Evolutionary conservation across 768 basidiomycete genomes (phyloP).

Genomic region (Melanogaster broomeanus): DNA sequence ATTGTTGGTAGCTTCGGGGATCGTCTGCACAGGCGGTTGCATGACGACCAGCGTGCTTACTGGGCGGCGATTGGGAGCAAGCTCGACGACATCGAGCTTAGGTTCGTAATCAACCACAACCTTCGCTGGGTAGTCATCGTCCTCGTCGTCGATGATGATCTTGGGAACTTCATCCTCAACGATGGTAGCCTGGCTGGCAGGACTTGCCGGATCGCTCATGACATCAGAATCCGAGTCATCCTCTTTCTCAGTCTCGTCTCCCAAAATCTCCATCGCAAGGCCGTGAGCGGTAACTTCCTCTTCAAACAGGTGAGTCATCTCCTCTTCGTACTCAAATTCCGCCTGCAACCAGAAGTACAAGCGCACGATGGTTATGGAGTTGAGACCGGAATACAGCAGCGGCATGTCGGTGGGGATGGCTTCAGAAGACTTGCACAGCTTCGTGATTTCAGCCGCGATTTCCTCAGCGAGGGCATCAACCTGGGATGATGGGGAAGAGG

Average conservation of each 20-base stretch:
- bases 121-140: constrained; percentile 2
- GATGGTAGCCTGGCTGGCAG: constrained; percentile 14
- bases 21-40: constrained; percentile 21
- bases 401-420: constrained; percentile 31
- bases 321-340: constrained; percentile 30
- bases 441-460: constrained; percentile 35
- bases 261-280: constrained; percentile 32
- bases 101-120: not conserved
- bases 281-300: constrained; percentile 30
- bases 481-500: constrained; percentile 8
- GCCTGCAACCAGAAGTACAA: constrained; percentile 37
- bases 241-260: constrained; percentile 13
- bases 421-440: constrained; percentile 28
- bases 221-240: constrained; percentile 6
- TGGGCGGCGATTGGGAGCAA: not conserved
- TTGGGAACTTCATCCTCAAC: constrained; percentile 20
- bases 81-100: not conserved
- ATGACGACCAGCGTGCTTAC: constrained; percentile 22
- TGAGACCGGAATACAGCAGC: constrained; percentile 34
- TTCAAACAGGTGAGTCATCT: constrained; percentile 31
- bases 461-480: constrained; percentile 29
- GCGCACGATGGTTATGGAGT: constrained; percentile 30
- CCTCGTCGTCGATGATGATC: constrained; percentile 7
- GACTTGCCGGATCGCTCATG: constrained; percentile 8
- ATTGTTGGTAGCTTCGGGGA: constrained; percentile 9